Percentiles rank a stretch among this genome's conserved stretches.
Conservation (phyloP, 805 yeast species). For the Ogataea thermomethanolica region DNA sequence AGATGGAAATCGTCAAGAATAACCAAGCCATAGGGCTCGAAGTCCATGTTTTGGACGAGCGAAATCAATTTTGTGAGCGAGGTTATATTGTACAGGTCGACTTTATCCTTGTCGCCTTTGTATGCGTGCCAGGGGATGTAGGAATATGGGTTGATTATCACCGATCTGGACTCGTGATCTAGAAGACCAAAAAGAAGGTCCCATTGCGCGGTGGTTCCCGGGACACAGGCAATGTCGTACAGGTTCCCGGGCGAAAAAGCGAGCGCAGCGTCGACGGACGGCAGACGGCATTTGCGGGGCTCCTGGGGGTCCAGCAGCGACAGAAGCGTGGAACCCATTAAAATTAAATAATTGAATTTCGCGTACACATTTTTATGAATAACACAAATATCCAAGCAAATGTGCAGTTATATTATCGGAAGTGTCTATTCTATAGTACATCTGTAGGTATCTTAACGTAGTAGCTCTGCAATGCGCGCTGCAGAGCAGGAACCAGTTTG, state of each 20-base stretch:
- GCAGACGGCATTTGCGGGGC: background rate
- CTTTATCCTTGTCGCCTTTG: constrained; percentile 3
- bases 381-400: no score
- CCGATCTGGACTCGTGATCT: constrained; percentile 5
- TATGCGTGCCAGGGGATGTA: constrained; percentile 29
- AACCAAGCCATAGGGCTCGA: constrained; percentile 21
- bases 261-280: constrained; percentile 2
- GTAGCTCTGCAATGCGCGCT: constrained; percentile 62
- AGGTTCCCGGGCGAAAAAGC: constrained; percentile 15
- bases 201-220: constrained; percentile 30
- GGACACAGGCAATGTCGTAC: constrained; percentile 28
- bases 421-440: constrained; percentile 7
- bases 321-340: constrained; percentile 3
- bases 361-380: no score
- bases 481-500: constrained; percentile 54
- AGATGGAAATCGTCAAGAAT: constrained; percentile 30
- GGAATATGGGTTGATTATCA: background rate
- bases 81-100: constrained; percentile 17
- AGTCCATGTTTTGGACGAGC: constrained; percentile 19
- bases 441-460: constrained; percentile 52
- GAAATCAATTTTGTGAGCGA: constrained; percentile 23
- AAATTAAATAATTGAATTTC: no score
- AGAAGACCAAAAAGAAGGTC: constrained; percentile 24
- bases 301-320: constrained; percentile 1
- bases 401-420: no score